A percentile compares a stretch with the other conserved stretches of the same genome.
Evolutionary conservation across 2,329 filamentous ascomycete genomes (phyloP).

Genomic region (Aspergillus sp.): DNA sequence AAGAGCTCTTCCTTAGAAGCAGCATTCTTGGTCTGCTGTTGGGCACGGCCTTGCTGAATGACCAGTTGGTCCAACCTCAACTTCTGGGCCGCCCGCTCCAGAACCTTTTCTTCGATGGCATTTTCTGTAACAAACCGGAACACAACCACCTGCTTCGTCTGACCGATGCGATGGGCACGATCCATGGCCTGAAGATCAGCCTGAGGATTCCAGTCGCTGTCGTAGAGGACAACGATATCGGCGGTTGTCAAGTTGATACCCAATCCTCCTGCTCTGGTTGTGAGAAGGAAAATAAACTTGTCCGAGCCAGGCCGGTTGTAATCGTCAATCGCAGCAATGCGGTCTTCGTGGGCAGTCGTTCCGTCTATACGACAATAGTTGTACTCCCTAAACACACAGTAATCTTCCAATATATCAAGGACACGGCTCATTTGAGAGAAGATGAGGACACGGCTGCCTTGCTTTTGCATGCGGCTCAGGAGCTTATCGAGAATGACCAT

Average conservation of each 20-base stretch:
- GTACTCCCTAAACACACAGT: conserved; percentile 92
- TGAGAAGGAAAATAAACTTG: conserved; percentile 94
- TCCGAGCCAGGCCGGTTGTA: conserved; percentile 96
- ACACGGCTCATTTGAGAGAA: conserved; percentile 99
- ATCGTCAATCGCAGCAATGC: conserved; percentile 94
- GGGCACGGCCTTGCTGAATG: conserved; percentile 94
- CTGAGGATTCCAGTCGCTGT: conserved; percentile 98
- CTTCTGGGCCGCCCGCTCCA: conserved; percentile 95
- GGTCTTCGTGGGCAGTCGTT: conserved; percentile 93
- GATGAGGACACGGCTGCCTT: conserved; percentile 94
- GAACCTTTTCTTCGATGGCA: conserved; percentile 96
- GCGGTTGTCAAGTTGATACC: conserved; percentile 95
- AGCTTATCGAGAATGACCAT: conserved; percentile 97
- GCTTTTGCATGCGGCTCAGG: conserved; percentile 74
- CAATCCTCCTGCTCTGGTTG: conserved; percentile 89
- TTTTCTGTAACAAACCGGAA: conserved; percentile 98
- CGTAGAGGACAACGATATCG: conserved; percentile 93
- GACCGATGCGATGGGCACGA: conserved; percentile 94
- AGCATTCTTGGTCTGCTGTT: conserved; percentile 84
- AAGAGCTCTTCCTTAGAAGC: conserved; percentile 95
- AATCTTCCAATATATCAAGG: conserved; percentile 94
- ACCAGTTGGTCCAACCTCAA: conserved; percentile 93
- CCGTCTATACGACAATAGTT: conserved; percentile 98
- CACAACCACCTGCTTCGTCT: conserved; percentile 96
- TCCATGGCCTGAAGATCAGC: conserved; percentile 99